Evolutionary conservation across 352 stramenopile species (phyloP), one percentile per base, ranked within the genome.

Genomic region (Phytophthora niederhauseri): DNA sequence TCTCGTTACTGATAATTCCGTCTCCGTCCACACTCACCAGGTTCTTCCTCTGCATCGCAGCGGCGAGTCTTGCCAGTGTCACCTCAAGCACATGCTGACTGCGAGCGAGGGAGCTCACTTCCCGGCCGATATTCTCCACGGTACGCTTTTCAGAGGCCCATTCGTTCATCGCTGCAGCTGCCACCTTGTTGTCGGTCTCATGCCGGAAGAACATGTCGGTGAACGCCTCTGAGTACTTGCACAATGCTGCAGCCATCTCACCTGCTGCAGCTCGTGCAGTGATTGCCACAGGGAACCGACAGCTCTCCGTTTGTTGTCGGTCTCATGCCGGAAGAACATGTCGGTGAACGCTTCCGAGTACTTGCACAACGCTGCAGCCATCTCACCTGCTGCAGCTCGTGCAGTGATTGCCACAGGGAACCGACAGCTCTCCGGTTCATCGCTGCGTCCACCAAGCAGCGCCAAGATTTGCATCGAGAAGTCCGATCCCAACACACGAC

Each of bases 271-370:
- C 69, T 15, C 69, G 64, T 41, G 64, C 64, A 15, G 69, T 76
- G n/a, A 66, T 78, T 58, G 26, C 68, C 38, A 64, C 75, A 38
- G 12, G 74, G 48, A 64, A 87, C 57, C 54, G 78, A 64, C 51
- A 77, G 28, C 28, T 68, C 53, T 50, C 81, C 30, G 30, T n/a
- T n/a, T n/a, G n/a, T n/a, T n/a, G n/a, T n/a, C n/a, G n/a, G n/a
- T 43, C 20, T 83, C 75, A 9, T 66, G 71, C 0, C 69, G 64
- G 31, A 82, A 71, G n/a, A 82, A 75, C 31, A 81, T 70, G 20
- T 88, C 79, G 0, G 81, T 87, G 43, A 92, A 89, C 3, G 81
- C 75, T n/a, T 82, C 76, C 22, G 82, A 84, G 48, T 89, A 92
- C 43, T 59, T 67, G 49, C 75, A 84, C n/a, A 87, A 45, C 1